Percentiles rank a stretch among this genome's conserved stretches.
phyloP scores from a whole-genome alignment of 352 stramenopile species.

The Globisporangium solare region DNA sequence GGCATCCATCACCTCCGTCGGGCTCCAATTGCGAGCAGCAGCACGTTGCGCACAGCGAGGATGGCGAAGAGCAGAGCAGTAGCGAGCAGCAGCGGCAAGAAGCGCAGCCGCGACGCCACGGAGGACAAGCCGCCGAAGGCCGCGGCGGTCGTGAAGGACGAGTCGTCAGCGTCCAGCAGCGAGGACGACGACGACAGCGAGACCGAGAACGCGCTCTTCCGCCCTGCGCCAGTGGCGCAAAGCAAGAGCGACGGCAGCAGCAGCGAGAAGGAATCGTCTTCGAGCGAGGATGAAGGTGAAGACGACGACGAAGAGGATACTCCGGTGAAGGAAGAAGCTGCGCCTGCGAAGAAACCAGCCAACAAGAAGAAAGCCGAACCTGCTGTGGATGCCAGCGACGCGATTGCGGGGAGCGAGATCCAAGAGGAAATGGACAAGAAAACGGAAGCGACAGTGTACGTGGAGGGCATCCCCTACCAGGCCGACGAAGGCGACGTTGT shows the following conservation, averaged over 20 bases:
- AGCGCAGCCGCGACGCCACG: slow-evolving; percentile 26
- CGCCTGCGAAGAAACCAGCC: slow-evolving; percentile 10
- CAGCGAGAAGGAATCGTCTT: slow-evolving; percentile 15
- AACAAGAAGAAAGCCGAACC: slow-evolving; percentile 14
- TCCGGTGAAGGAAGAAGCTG: slow-evolving; percentile 33
- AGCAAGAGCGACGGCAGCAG: slow-evolving; percentile 16
- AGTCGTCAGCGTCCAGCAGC: slow-evolving; percentile 3
- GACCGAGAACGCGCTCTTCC: slow-evolving; percentile 75
- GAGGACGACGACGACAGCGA: slow-evolving; percentile 32
- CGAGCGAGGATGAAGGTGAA: slow-evolving; percentile 51
- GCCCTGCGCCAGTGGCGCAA: slow-evolving; percentile 31
- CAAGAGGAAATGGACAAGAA: slow-evolving; percentile 68
- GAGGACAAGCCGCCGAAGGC: not conserved
- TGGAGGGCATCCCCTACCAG: slow-evolving; percentile 95
- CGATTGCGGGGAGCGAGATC: slow-evolving; percentile 21
- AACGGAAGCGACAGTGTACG: slow-evolving; percentile 87
- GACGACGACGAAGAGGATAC: slow-evolving; percentile 82
- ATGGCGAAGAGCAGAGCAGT: slow-evolving; percentile 7
- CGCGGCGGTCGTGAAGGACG: slow-evolving; percentile 3
- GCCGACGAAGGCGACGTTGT: slow-evolving; percentile 88
- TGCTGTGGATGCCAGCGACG: slow-evolving; percentile 12
- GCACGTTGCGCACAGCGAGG: not conserved
- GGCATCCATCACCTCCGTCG: not conserved
- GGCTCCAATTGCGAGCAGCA: not conserved
- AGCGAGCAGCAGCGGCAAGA: slow-evolving; percentile 16